phyloP scores from a whole-genome alignment of 2,329 filamentous ascomycete species.

The Tolypocladium tundrense region DNA sequence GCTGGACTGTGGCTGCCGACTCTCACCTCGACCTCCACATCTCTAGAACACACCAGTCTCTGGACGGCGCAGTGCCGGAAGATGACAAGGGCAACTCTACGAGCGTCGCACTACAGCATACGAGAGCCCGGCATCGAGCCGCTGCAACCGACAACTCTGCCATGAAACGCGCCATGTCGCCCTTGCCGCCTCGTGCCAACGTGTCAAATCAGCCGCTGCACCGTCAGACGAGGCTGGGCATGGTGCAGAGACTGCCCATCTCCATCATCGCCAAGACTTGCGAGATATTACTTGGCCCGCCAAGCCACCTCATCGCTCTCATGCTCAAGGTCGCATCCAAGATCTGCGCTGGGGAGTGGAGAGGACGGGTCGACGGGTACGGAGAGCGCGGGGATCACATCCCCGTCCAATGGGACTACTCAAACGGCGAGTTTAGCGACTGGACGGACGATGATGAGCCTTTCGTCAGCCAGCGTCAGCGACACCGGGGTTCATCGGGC shows the following conservation, averaged over 20 bases:
- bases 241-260: constrained; percentile 17
- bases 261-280: constrained; percentile 68
- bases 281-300: constrained; percentile 69
- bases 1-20: background rate
- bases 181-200: background rate
- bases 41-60: background rate
- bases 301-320: constrained; percentile 63
- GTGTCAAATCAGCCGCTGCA: background rate
- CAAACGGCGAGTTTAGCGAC: constrained; percentile 44
- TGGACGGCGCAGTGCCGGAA: background rate
- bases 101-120: background rate
- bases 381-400: constrained; percentile 43
- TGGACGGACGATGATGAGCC: constrained; percentile 40
- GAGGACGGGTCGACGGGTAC: constrained; percentile 46
- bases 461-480: background rate
- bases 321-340: constrained; percentile 74
- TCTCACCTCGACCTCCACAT: background rate
- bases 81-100: background rate
- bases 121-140: background rate
- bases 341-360: constrained; percentile 56
- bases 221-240: background rate
- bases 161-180: background rate
- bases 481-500: background rate
- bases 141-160: background rate
- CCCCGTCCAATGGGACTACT: constrained; percentile 51